Conservation (phyloP, 305 asterid genomes). For the Fraxinus xanthoxyloides region DNA sequence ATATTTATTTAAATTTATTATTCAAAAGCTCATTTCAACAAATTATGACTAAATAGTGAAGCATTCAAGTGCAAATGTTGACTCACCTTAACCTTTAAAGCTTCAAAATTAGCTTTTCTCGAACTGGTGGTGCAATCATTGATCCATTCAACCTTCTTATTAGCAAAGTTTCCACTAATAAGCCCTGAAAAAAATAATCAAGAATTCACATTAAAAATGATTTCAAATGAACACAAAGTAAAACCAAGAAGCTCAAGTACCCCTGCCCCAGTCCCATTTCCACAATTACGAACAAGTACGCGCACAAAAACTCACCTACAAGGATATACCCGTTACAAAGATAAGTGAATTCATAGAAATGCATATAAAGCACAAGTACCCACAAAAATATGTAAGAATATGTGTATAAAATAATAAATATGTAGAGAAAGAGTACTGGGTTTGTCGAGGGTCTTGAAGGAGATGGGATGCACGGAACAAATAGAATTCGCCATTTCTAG, state of each 20-base stretch:
- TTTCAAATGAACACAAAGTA: not conserved
- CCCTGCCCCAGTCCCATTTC: not conserved
- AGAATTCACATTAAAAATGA: slow-evolving; percentile 2
- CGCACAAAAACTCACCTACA: not conserved
- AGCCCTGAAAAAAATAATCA: slow-evolving; percentile 33
- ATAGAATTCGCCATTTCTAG: slow-evolving; percentile 47
- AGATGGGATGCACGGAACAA: slow-evolving; percentile 36
- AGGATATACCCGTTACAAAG: not conserved
- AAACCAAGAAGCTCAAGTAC: not conserved
- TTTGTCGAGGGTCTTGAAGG: slow-evolving; percentile 35
- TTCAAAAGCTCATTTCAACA: not conserved
- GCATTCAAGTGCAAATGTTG: slow-evolving; percentile 5
- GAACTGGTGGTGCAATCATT: slow-evolving; percentile 29
- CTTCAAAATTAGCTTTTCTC: slow-evolving; percentile 34
- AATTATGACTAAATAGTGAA: not conserved
- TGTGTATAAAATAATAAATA: not conserved
- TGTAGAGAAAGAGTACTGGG: slow-evolving; percentile 31
- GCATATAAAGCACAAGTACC: not conserved
- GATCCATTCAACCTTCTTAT: slow-evolving; percentile 43
- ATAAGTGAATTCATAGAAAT: not conserved
- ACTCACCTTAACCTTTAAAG: slow-evolving; percentile 45
- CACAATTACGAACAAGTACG: not conserved
- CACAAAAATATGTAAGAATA: not conserved
- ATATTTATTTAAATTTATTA: not conserved
- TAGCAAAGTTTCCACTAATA: slow-evolving; percentile 25